Percentiles rank a stretch among this genome's conserved stretches.
These are phyloP conservation scores for Mayamaea pseudoterrestris DNA, from an alignment of 108 stramenopile species.

Conservation along the genomic window DNA sequence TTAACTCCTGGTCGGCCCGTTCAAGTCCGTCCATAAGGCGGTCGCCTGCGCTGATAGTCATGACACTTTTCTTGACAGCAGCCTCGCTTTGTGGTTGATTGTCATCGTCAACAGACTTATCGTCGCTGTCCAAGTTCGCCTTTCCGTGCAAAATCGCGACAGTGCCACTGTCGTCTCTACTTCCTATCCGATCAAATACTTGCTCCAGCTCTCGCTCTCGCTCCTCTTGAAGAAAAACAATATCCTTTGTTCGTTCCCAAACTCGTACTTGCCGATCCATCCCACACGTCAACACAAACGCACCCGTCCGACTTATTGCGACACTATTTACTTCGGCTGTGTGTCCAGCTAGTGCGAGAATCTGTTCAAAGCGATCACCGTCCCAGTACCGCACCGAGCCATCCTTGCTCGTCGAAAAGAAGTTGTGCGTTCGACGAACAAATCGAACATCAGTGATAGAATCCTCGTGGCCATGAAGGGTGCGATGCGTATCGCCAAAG, in stretches of 20 bases:
- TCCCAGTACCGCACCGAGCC: conserved; percentile 93
- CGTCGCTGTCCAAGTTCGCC: conserved; percentile 21
- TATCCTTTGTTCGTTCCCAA: conserved; percentile 94
- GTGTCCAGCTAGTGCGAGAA: conserved; percentile 83
- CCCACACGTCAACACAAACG: conserved; percentile 77
- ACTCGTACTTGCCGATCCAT: conserved; percentile 93
- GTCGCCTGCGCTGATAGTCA: conserved; percentile 85
- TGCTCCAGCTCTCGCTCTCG: conserved; percentile 83
- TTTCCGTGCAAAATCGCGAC: conserved; percentile 31
- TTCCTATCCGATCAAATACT: conserved; percentile 72
- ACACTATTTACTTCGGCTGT: conserved; percentile 80
- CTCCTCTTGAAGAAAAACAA: conserved; percentile 96
- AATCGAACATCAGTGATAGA: conserved; percentile 88
- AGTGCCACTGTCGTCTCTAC: conserved; percentile 39
- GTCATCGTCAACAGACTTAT: conserved; percentile 29
- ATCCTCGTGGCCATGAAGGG: conserved; percentile 94
- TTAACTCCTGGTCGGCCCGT: conserved; percentile 73
- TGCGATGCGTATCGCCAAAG: conserved; percentile 98
- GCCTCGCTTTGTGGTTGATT: conserved; percentile 74
- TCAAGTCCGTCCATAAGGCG: conserved; percentile 91
- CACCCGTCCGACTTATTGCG: conserved; percentile 75
- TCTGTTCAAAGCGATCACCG: conserved; percentile 92
- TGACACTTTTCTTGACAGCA: conserved; percentile 68
- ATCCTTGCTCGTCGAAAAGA: conserved; percentile 94
- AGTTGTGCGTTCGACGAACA: conserved; percentile 85